Base-by-base conservation (phyloP, 1,284 basidiomycete genomes). In the Mycosarcoma mackinlayi region DNA sequence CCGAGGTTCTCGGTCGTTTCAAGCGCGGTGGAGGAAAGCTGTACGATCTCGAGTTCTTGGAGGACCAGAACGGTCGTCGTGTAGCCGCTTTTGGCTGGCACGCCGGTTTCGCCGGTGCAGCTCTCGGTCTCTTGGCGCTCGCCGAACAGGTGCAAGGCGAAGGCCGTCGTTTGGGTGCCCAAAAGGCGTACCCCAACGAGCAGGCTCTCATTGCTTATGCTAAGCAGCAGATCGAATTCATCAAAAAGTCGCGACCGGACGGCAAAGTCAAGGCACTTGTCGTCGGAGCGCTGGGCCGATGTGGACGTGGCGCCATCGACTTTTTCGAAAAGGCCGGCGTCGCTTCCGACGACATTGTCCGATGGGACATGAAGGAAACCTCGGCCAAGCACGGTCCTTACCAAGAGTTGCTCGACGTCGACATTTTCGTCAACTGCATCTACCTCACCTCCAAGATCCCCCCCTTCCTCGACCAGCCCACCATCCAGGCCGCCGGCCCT, bases 11-110 rank as follows among this genome's bases (percentile, higher is more conserved):
- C 38, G 86, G 88, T 27, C 91, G 96, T 39, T 99, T 98, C 87
- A 86, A 89, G 83, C 87, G 88, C 60, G 96, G 95, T 24, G 87
- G 88, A 31, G 95, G 95, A 23, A 91, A 89, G 33, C 86, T 99
- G 41, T 98, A 98, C 85, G 96, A 98, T 84, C 87, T 98, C 65
- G 96, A 99, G 85, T 99, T 98, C 86, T 86, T 98, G 63, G 91
- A 89, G 74, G 94, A 98, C 83, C 88, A 86, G 16, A 86, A 83
- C 39, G 92, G 93, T 23, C 87, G 93, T 31, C 90, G 96, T 33
- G 95, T 99, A 24, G 96, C 96, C n/a, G 96, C 96, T 0, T 99
- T 99, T 80, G 96, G 96, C 7, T 99, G 92, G 87, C 92, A 98
- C 84, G 96, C 96, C 13, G 96, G 96, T 3, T 98, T 98, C 76